phyloP scores from a whole-genome alignment of 2,329 filamentous ascomycete genomes.

The Phaeosphaeriaceae sp. region DNA sequence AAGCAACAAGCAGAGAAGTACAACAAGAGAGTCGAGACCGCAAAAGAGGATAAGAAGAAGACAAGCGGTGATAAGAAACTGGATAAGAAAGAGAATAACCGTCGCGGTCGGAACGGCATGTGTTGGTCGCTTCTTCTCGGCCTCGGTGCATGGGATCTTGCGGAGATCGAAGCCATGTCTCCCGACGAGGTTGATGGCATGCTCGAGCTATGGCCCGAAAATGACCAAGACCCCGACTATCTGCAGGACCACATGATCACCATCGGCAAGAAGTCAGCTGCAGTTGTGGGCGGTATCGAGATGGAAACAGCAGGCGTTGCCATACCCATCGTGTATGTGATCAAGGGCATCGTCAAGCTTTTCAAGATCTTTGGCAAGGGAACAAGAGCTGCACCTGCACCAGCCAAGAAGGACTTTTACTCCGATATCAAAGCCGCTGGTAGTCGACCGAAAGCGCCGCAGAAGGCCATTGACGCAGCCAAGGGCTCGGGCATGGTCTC shows the following conservation, averaged over 20 bases:
- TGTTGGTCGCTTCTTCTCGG: neutral
- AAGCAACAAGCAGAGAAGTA: conserved; percentile 5
- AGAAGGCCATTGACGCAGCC: neutral
- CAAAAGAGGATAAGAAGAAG: conserved; percentile 4
- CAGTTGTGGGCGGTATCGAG: neutral
- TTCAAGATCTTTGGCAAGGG: neutral
- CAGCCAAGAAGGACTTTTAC: neutral
- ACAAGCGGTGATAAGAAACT: neutral
- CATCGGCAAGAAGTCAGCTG: neutral
- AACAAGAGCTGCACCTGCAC: neutral
- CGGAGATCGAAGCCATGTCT: conserved; percentile 1
- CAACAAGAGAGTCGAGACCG: neutral
- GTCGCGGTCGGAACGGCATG: conserved; percentile 4
- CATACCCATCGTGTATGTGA: neutral
- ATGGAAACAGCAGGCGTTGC: neutral
- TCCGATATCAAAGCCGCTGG: neutral
- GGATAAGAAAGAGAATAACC: conserved; percentile 1
- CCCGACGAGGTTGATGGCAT: conserved; percentile 9
- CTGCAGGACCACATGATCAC: neutral
- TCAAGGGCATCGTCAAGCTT: neutral
- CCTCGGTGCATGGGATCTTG: neutral
- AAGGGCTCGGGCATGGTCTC: neutral
- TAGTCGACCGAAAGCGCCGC: neutral
- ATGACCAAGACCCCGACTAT: conserved; percentile 1
- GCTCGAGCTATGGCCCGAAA: conserved; percentile 6